Evolutionary conservation across 2,329 filamentous ascomycete genomes (phyloP), one percentile per base, ranked within the genome.

Genomic region (Chlorencoelia australis): DNA sequence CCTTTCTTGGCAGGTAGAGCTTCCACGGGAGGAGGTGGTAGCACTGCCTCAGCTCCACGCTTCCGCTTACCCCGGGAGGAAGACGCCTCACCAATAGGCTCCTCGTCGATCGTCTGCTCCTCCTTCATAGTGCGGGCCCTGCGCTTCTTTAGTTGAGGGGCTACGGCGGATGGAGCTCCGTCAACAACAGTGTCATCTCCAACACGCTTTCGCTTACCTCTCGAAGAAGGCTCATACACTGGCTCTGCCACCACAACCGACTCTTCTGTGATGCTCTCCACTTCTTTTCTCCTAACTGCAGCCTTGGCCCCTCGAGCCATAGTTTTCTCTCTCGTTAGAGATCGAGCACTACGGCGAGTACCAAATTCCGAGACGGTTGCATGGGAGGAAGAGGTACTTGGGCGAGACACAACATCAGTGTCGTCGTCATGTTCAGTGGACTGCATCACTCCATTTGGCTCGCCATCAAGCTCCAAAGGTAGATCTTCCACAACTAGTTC

Each of bases 81-180:
- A n/a, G n/a, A n/a, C n/a, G n/a, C n/a, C n/a, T n/a, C n/a, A n/a
- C n/a, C n/a, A n/a, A n/a, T n/a, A n/a, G n/a, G n/a, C n/a, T 7
- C 22, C 4, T 10, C 22, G 13, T 13, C 22, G 22, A 25, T 7
- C 13, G 22, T 6, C 6, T 25, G 29, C 24, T 35, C 9, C 21
- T 27, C 20, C 6, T 38, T 42, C 4, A 7, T 13, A 25, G 35
- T 13, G 26, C 13, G 10, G 22, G 13, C 71, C 73, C 45, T 8
- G n/a, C n/a, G n/a, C n/a, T n/a, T n/a, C n/a, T n/a, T n/a, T n/a
- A 26, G 13, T 9, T 13, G n/a, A 25, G 30, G 50, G 55, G 27
- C 28, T 18, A 33, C 9, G 19, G 18, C 30, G 19, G 22, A 19
- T 11, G 24, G 20, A 4, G 21, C 20, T 4, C 22, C 18, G 7